Evolutionary conservation across 2,329 filamentous ascomycete genomes (phyloP), one percentile per base, ranked within the genome.

Genomic region (Cordyceps pruinosa): DNA sequence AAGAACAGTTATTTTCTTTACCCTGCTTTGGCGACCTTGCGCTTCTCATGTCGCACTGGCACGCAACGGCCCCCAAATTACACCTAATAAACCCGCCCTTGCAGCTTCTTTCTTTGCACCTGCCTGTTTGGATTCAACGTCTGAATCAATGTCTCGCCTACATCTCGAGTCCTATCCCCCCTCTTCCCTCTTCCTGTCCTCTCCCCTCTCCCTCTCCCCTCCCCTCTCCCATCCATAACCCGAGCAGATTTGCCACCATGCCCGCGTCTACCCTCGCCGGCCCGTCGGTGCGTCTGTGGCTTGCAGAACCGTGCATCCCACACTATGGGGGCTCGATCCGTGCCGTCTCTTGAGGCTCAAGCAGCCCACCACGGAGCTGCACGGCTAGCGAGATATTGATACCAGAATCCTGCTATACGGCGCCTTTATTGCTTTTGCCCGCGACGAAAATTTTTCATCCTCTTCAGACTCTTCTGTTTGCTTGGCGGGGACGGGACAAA

Each of bases 261-360:
- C 30, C 51, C 51, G 51, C 42, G 41, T 54, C 51, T 54, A 54
- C 19, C 51, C 51, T 37, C 6, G 30, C 25, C 51, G 51, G 51
- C 51, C 51, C 51, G 51, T 54, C 51, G 51, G 30, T 30, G 42
- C 41, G 15, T 28, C 17, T n/a, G 50, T 54, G 51, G 51, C 51
- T 53, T 53, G 50, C 50, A 41, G 25, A 21, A 26, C 15, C 21
- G 5, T 50, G 47, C 47, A 50, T 12, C 32, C 7, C 30, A 25
- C 8, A 21, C 25, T 25, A n/a, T 12, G 15, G 32, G 21, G 15
- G n/a, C 21, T 23, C 47, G 47, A 50, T 37, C 47, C 47, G 32
- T 21, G 15, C 34, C 1, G 10, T 9, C 17, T n/a, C 21, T 34
- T 26, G 47, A 50, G 47, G 32, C 47, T 47, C 10, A 34, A 32